Conservation (phyloP, 2,329 filamentous ascomycete genomes). For the Colletotrichum sansevieriae region DNA sequence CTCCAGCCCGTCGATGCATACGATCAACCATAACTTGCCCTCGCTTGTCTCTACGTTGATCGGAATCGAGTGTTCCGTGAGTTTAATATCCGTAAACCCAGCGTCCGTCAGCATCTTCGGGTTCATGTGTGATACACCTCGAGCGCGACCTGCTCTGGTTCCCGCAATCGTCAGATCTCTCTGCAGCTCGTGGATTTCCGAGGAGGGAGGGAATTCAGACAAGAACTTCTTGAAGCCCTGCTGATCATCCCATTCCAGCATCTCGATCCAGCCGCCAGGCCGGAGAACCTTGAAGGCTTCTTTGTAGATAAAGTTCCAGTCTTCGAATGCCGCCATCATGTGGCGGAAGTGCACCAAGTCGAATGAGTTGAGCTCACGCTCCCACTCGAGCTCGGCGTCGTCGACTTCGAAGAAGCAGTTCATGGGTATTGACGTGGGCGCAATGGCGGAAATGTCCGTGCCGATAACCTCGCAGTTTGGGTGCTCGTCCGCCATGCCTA, state of each 20-base stretch:
- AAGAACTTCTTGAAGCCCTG: constrained; percentile 52
- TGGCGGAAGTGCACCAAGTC: constrained; percentile 70
- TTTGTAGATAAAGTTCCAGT: constrained; percentile 68
- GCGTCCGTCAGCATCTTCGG: constrained; percentile 59
- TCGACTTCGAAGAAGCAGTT: constrained; percentile 73
- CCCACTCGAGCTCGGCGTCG: constrained; percentile 70
- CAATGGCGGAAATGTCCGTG: constrained; percentile 71
- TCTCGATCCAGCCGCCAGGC: constrained; percentile 69
- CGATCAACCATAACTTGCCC: constrained; percentile 67
- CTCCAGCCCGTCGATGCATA: constrained; percentile 64
- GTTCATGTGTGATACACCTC: constrained; percentile 61
- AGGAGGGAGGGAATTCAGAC: constrained; percentile 58
- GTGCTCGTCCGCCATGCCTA: constrained; percentile 66
- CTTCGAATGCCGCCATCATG: constrained; percentile 67
- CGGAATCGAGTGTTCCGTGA: constrained; percentile 62
- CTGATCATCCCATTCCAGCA: constrained; percentile 65
- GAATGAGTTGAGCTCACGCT: constrained; percentile 63
- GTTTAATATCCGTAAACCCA: constrained; percentile 65
- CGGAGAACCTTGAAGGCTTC: constrained; percentile 66
- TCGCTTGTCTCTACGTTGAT: constrained; percentile 60
- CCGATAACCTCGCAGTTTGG: constrained; percentile 69
- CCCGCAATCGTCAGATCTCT: constrained; percentile 59
- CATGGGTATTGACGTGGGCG: constrained; percentile 67
- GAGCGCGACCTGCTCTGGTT: constrained; percentile 59
- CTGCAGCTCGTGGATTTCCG: constrained; percentile 58